Evolutionary conservation across 768 basidiomycete genomes (phyloP).

Genomic region (Boletus subparvulus): DNA sequence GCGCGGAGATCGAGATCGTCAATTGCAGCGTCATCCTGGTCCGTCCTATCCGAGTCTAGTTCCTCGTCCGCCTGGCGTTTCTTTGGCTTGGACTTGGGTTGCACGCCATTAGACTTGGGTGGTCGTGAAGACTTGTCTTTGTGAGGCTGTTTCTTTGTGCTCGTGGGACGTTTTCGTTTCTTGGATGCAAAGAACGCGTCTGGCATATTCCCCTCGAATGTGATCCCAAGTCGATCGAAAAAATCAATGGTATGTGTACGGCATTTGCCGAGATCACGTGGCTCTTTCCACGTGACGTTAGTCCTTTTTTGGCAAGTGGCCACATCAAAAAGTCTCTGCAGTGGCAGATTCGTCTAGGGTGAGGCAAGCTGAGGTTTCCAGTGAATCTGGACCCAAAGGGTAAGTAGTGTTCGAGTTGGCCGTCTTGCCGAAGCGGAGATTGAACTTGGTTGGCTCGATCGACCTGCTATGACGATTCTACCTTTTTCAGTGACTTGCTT

Average conservation of each 20-base stretch:
- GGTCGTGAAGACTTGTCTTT: constrained; percentile 4
- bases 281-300: background rate
- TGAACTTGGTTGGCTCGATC: too few species aligned
- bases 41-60: constrained; percentile 59
- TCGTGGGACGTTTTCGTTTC: constrained; percentile 57
- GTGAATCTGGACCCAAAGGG: too few species aligned
- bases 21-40: constrained; percentile 51
- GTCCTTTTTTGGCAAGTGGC: background rate
- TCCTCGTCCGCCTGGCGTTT: constrained; percentile 54
- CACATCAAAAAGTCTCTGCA: too few species aligned
- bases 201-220: constrained; percentile 50
- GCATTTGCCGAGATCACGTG: constrained; percentile 12
- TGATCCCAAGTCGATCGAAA: constrained; percentile 11
- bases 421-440: too few species aligned
- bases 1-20: constrained; percentile 76
- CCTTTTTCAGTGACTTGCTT: background rate
- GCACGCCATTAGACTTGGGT: constrained; percentile 26
- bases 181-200: constrained; percentile 78
- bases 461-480: too few species aligned
- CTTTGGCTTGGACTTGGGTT: constrained; percentile 21
- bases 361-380: too few species aligned
- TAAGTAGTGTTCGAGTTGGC: background rate
- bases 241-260: constrained; percentile 15
- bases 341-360: too few species aligned
- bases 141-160: constrained; percentile 25